phyloP scores from a whole-genome alignment of 106 monocot genomes.

The Allium sativum region DNA sequence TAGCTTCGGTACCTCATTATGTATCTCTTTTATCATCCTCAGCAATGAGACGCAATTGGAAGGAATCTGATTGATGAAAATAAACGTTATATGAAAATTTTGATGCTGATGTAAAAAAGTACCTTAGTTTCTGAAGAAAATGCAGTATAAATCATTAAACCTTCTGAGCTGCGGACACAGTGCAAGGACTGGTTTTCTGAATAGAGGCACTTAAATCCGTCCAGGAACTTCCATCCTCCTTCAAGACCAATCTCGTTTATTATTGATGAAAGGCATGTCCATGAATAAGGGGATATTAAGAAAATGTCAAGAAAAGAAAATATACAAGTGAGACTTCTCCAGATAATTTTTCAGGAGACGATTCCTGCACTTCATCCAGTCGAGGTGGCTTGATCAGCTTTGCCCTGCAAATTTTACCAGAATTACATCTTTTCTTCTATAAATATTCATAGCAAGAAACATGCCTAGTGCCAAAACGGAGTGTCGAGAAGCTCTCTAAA shows the following conservation, averaged over 20 bases:
- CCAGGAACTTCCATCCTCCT: neutral
- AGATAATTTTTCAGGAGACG: neutral
- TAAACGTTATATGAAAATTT: neutral
- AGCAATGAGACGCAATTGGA: neutral
- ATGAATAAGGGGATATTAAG: too few species aligned
- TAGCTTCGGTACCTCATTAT: neutral
- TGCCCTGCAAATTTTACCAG: slow-evolving; percentile 33
- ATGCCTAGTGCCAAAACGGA: slow-evolving; percentile 85
- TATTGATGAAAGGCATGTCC: neutral
- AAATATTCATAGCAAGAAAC: neutral
- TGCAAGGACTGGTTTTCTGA: too few species aligned
- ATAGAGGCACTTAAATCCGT: neutral
- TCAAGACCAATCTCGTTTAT: neutral
- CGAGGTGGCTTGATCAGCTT: slow-evolving; percentile 56
- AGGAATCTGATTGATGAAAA: neutral
- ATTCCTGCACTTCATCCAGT: neutral
- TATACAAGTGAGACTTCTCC: neutral
- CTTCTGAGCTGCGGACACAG: slow-evolving; percentile 1
- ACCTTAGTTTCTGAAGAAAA: neutral
- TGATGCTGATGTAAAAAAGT: neutral
- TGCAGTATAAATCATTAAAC: neutral
- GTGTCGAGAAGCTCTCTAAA: slow-evolving; percentile 66
- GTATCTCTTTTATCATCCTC: neutral
- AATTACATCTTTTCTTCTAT: neutral
- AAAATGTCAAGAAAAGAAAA: neutral